A percentile compares a stretch with the other conserved stretches of the same genome.
These are phyloP conservation scores for Striga asiatica DNA, from an alignment of 257 asterid species.

Conservation along the genomic window DNA sequence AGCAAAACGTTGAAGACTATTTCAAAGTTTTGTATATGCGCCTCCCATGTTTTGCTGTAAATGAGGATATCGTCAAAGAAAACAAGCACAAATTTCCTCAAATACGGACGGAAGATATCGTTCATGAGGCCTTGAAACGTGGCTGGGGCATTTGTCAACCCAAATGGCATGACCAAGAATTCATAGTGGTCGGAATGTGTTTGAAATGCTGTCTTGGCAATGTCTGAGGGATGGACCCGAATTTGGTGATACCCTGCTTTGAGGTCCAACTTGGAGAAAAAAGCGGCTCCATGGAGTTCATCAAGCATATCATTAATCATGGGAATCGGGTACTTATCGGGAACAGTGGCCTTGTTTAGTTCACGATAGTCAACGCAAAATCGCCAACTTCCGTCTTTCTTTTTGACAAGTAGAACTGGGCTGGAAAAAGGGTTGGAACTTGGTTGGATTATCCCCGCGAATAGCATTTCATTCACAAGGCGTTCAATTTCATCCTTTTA, in stretches of 20 bases:
- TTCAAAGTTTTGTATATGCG: too few species aligned
- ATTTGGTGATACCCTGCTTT: background rate
- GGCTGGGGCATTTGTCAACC: background rate
- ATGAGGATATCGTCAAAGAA: background rate
- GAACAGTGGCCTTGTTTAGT: background rate
- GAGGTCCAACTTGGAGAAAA: background rate
- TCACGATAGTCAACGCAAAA: background rate
- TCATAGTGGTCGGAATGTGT: too few species aligned
- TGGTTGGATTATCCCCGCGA: background rate
- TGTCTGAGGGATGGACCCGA: background rate
- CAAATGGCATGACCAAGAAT: background rate
- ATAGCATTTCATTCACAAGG: background rate
- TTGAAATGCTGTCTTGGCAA: background rate
- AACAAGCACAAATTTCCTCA: background rate
- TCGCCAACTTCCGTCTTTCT: background rate
- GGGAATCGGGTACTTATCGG: background rate
- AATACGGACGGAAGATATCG: background rate
- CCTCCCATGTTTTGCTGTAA: too few species aligned
- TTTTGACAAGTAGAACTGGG: background rate
- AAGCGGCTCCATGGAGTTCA: background rate
- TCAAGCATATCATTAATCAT: background rate
- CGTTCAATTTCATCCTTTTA: background rate
- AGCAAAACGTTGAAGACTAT: too few species aligned
- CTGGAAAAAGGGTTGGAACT: background rate
- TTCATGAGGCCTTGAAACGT: background rate